Percentiles rank a stretch among this genome's conserved stretches.
Conservation (phyloP, 1,284 basidiomycete genomes). For the Hemileccinum hortonii region DNA sequence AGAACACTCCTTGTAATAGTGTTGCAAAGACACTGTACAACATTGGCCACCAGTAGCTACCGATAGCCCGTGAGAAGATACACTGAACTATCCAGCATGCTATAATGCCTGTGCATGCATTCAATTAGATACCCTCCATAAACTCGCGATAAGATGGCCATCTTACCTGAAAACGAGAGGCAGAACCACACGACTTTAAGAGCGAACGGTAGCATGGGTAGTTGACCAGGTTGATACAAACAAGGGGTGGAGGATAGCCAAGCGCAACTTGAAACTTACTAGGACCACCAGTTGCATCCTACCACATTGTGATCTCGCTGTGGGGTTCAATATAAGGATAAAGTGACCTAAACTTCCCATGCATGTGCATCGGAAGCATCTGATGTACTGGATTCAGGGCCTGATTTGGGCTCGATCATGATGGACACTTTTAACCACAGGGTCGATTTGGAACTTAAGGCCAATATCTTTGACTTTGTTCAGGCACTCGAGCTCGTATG, state of each 20-base stretch:
- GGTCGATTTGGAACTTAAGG: background rate
- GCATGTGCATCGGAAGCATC: background rate
- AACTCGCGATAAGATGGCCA: background rate
- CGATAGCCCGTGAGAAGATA: slow-evolving; percentile 21
- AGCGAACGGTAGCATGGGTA: slow-evolving; percentile 28
- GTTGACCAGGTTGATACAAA: background rate
- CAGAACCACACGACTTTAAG: slow-evolving; percentile 29
- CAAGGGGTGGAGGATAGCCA: background rate
- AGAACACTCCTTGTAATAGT: slow-evolving; percentile 27
- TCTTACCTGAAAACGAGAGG: slow-evolving; percentile 25
- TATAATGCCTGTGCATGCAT: slow-evolving; percentile 16
- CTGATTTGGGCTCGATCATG: background rate
- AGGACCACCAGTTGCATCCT: background rate
- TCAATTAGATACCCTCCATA: background rate
- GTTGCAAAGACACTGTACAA: slow-evolving; percentile 27
- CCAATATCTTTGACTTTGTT: background rate
- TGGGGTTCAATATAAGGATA: slow-evolving; percentile 1
- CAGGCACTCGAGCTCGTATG: background rate
- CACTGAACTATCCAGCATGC: slow-evolving; percentile 23
- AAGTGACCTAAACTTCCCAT: slow-evolving; percentile 12
- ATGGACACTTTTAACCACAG: background rate
- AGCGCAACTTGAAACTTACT: background rate
- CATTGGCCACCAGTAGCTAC: slow-evolving; percentile 22
- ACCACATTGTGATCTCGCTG: slow-evolving; percentile 1
- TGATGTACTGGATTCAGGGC: background rate